phyloP scores from a whole-genome alignment of 192 early-diverging fungal genomes.

The Cetraspora pellucida region DNA sequence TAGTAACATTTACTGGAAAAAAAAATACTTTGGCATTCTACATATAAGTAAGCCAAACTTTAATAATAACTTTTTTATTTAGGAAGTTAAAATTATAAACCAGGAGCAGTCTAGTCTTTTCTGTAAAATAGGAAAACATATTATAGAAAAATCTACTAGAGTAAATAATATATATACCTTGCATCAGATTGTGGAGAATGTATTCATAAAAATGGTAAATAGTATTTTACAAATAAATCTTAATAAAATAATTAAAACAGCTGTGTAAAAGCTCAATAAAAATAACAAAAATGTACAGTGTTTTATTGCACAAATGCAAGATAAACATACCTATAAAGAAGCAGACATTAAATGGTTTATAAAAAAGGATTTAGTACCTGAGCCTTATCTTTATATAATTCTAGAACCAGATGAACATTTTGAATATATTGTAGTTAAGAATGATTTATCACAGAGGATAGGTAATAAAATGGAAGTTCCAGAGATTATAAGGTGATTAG shows the following conservation, averaged over 20 bases:
- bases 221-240: not conserved
- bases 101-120: not conserved
- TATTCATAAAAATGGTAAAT: not conserved
- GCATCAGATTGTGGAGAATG: not conserved
- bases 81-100: not conserved
- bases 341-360: not conserved
- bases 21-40: constrained; percentile 1
- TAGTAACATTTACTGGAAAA: constrained; percentile 18
- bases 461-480: not conserved
- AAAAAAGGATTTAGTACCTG: not conserved
- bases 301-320: not conserved
- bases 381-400: not conserved
- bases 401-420: not conserved
- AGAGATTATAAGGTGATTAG: not conserved
- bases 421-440: not conserved
- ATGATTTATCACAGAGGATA: not conserved
- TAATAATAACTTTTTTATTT: not conserved
- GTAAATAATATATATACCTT: not conserved
- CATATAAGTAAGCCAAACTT: not conserved
- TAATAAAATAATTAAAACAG: constrained; percentile 9
- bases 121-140: not conserved
- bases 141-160: constrained; percentile 1
- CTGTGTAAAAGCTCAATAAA: constrained; percentile 5
- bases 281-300: not conserved
- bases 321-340: not conserved